A percentile compares a stretch with the other conserved stretches of the same genome.
Evolutionary conservation across 2,329 filamentous ascomycete genomes (phyloP).

Genomic region (Paradendryphiella salina): DNA sequence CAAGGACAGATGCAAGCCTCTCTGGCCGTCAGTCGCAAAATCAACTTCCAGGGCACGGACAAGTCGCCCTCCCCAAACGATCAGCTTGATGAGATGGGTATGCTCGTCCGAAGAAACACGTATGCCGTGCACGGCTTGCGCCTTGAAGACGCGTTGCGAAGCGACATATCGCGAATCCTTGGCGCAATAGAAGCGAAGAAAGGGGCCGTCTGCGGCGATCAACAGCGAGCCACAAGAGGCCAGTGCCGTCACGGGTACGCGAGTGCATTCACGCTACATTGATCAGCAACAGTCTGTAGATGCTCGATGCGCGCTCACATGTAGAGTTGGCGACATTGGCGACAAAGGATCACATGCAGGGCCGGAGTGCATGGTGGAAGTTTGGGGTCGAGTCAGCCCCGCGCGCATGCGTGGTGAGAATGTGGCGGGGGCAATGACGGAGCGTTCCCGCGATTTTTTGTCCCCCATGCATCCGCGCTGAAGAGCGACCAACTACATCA

Average conservation of each 20-base stretch:
- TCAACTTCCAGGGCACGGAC: conserved; percentile 51
- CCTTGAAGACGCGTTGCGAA: conserved; percentile 60
- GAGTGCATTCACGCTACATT: conserved; percentile 45
- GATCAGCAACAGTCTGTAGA: conserved; percentile 19
- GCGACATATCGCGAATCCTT: conserved; percentile 28
- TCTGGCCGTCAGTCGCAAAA: conserved; percentile 27
- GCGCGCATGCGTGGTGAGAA: conserved; percentile 16
- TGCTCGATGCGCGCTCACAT: conserved; percentile 28
- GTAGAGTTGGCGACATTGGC: conserved; percentile 43
- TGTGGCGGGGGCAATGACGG: conserved; percentile 33
- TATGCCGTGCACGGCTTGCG: conserved; percentile 77
- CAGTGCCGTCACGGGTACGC: conserved; percentile 53
- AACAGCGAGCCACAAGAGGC: conserved; percentile 45
- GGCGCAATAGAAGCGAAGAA: conserved; percentile 46
- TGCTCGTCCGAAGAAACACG: conserved; percentile 45
- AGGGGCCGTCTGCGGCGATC: conserved; percentile 51
- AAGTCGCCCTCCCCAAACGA: conserved; percentile 48
- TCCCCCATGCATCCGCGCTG: background rate
- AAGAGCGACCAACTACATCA: background rate
- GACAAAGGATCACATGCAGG: conserved; percentile 23
- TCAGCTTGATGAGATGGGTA: conserved; percentile 29
- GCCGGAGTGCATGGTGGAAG: conserved; percentile 25
- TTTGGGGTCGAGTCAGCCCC: conserved; percentile 45
- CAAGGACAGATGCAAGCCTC: conserved; percentile 15
- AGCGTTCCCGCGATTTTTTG: conserved; percentile 32